Percentiles rank a stretch among this genome's conserved stretches.
phyloP scores from a whole-genome alignment of 495 filamentous ascomycete species.

The Xylaria intraflava region DNA sequence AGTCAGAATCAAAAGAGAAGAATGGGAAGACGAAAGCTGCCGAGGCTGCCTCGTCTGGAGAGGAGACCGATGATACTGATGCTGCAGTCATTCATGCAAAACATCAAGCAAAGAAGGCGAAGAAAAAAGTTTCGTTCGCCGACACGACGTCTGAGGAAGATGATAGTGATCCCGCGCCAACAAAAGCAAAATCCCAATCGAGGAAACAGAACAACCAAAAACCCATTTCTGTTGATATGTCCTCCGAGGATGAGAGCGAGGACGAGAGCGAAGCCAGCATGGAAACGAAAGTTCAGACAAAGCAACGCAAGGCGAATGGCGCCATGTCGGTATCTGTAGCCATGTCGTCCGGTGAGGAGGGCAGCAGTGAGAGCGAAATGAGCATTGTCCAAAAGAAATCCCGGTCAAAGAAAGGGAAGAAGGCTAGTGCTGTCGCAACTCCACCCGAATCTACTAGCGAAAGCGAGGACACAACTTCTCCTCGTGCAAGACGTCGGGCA shows the following conservation, averaged over 20 bases:
- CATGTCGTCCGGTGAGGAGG: background rate
- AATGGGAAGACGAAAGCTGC: background rate
- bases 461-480: background rate
- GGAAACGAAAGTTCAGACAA: background rate
- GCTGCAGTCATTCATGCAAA: constrained; percentile 11
- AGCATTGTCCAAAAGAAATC: background rate
- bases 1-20: constrained; percentile 3
- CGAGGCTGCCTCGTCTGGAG: background rate
- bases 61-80: constrained; percentile 9
- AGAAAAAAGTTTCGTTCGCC: constrained; percentile 7
- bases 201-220: background rate
- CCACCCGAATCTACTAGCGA: background rate
- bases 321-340: background rate
- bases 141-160: background rate
- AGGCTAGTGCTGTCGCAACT: background rate
- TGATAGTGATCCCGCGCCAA: background rate
- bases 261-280: constrained; percentile 9
- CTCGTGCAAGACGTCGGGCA: background rate
- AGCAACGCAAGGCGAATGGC: background rate
- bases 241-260: constrained; percentile 3
- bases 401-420: background rate
- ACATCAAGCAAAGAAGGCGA: constrained; percentile 14
- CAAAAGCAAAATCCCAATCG: background rate
- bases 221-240: background rate
- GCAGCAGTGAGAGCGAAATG: background rate